Base-by-base conservation (phyloP, 805 yeast genomes). In the Yamadazyma phyllophila region DNA sequence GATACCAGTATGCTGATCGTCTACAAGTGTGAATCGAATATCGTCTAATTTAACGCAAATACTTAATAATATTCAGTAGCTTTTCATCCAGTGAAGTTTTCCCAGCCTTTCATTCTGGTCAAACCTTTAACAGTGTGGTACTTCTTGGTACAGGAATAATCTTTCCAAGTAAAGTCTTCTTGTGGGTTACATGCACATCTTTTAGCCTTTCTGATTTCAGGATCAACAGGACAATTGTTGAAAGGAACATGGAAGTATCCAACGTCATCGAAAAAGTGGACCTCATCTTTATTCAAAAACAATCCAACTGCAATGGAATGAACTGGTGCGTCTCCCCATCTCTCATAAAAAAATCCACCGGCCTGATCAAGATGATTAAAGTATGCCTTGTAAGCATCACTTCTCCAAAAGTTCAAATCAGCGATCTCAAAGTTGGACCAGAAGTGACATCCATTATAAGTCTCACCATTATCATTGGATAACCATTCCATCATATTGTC, bases 281-380 rank as follows among this genome's bases (percentile, higher is more conserved):
- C 68, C 59, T 83, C 72, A 50, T 79, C 81, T 62, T 77, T 80
- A 44, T 85, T 81, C 63, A 87, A 61, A 69, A 89, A 86, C 52
- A 89, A 69, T 4, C 94, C 72, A 20, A 87, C 96, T 27, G 94
- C 96, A 58, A 88, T 82, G 5, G 95, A 85, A 65, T 88, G 96
- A 41, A 88, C 84, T 30, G 96, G 96, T 20, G 96, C 96, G 66
- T 88, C 96, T 56, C 96, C 96, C 96, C 96, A 88, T 67, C 96
- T 78, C 71, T 86, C 90, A 65, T 88, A 88, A 70, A 85, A 88
- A 70, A 89, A 88, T 13, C 96, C 96, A 63, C 96, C 96, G 12
- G 84, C 78, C 50, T 78, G 64, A 66, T 88, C 96, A 58, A 88
- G 76, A 55, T 75, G 69, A 13, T 86, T 84, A 57, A 89, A 89